Base-by-base conservation (phyloP, 2,329 filamentous ascomycete genomes). In the Penicillium sp. region DNA sequence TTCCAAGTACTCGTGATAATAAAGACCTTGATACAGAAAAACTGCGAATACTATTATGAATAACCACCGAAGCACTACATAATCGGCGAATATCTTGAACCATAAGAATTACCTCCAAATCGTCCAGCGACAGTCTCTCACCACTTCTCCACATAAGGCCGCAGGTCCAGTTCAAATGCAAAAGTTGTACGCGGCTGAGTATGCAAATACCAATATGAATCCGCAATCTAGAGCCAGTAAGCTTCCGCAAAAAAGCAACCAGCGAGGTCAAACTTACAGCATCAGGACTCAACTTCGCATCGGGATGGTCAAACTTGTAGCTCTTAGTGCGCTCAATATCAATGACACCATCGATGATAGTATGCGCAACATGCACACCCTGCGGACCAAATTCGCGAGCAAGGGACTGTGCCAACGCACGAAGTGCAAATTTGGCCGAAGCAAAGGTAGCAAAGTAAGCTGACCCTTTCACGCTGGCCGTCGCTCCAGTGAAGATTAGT, bases 401-500 rank as follows among this genome's bases (percentile, higher is more conserved):
- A 22, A 95, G 75, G 29, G 81, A 86, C 69, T 92, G 88, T 0
- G 80, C 78, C 42, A 95, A 71, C 0, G 85, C 88, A 28, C 90
- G 78, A 59, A 87, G 73, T 3, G 88, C 89, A 66, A 89, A 95
- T 67, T 95, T 95, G 25, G 86, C 86, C 2, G 83, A 81, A 0
- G 89, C 86, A 63, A 95, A 95, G 7, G 80, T 73, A 1, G 82
- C 75, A 67, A 89, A 87, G 11, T 75, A 73, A 0, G 88, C 83
- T 10, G 82, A 86, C 3, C 87, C 87, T 61, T 84, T 86, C 14
- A 92, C 59, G 0, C 86, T 88, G 0, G 89, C 90, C 0, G 90
- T 95, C 0, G 90, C 89, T 28, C 90, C 90, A 0, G 90, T 95
- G 70, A 95, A 87, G 62, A 95, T 86, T 16, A 95, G 75, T 0